These are phyloP conservation scores for Tulasnella calospora DNA, from an alignment of 768 basidiomycete genomes.

Conservation along the genomic window DNA sequence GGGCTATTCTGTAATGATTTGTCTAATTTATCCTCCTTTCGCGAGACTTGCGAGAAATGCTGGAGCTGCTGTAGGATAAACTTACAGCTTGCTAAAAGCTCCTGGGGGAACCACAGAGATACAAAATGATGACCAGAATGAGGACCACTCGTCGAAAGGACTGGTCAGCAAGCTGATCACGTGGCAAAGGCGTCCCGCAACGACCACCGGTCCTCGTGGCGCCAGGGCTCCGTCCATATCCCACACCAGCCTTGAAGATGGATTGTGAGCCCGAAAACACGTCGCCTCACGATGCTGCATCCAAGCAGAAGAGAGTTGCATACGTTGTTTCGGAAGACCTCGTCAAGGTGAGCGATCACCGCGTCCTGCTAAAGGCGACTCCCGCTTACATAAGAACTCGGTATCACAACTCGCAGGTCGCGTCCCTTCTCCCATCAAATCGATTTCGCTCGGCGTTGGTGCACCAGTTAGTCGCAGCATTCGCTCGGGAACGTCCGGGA, in stretches of 20 bases:
- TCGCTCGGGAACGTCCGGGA: conserved; percentile 33
- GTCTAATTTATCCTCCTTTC: neutral
- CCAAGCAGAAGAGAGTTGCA: conserved; percentile 31
- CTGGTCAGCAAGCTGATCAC: too few species aligned
- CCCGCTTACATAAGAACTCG: neutral
- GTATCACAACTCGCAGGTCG: conserved; percentile 35
- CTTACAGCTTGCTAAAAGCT: too few species aligned
- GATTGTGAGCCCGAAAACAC: neutral
- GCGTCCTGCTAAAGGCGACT: neutral
- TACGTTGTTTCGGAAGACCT: conserved; percentile 59
- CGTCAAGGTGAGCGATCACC: conserved; percentile 42
- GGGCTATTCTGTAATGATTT: neutral
- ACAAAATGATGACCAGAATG: too few species aligned
- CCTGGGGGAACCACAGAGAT: too few species aligned
- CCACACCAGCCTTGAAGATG: neutral
- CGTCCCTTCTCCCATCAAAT: conserved; percentile 54
- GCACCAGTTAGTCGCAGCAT: conserved; percentile 55
- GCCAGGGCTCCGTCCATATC: too few species aligned
- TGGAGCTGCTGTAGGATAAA: too few species aligned
- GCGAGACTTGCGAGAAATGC: neutral
- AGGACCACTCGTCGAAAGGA: too few species aligned
- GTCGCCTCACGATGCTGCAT: neutral
- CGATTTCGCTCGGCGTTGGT: conserved; percentile 59
- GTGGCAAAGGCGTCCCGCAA: too few species aligned
- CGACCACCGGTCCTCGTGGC: too few species aligned